Percentiles rank a stretch among this genome's conserved stretches.
Evolutionary conservation across 345 rosid species (phyloP).

Genomic region (Hibiscus trionum): DNA sequence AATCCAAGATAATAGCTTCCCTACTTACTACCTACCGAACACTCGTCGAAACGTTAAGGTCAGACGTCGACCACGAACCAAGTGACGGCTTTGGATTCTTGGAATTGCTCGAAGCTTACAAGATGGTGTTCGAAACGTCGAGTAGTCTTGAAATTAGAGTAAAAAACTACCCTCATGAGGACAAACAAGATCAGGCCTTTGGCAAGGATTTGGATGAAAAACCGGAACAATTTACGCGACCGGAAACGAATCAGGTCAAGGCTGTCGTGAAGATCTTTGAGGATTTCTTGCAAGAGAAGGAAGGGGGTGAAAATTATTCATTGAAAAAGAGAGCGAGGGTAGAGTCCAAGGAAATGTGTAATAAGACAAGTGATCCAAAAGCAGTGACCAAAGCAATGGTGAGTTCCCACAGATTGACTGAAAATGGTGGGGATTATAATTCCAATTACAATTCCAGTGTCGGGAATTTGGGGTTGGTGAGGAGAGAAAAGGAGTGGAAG

Average conservation of each 20-base stretch:
- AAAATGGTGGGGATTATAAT: no score
- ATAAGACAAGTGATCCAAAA: constrained; percentile 7
- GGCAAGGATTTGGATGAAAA: neutral
- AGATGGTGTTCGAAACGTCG: constrained; percentile 50
- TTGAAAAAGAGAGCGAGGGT: constrained; percentile 26
- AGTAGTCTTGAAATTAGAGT: neutral
- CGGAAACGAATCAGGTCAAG: constrained; percentile 2
- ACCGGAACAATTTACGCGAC: neutral
- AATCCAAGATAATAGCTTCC: neutral
- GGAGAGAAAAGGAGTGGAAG: constrained; percentile 86
- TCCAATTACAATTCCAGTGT: no score
- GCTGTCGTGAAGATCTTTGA: constrained; percentile 27
- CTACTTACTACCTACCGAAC: neutral
- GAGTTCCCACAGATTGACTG: no score
- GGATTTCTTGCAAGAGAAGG: constrained; percentile 32
- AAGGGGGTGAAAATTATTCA: constrained; percentile 15
- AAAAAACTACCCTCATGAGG: no score
- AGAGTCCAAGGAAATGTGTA: constrained; percentile 8
- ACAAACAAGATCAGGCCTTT: no score
- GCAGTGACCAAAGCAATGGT: no score
- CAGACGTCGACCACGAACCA: constrained; percentile 24
- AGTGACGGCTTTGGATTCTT: constrained; percentile 20
- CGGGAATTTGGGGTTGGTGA: constrained; percentile 25
- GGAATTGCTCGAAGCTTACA: constrained; percentile 55
- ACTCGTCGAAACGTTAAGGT: constrained; percentile 20